Conservation (phyloP, 495 filamentous ascomycete genomes). For the Penicillium alfredii region DNA sequence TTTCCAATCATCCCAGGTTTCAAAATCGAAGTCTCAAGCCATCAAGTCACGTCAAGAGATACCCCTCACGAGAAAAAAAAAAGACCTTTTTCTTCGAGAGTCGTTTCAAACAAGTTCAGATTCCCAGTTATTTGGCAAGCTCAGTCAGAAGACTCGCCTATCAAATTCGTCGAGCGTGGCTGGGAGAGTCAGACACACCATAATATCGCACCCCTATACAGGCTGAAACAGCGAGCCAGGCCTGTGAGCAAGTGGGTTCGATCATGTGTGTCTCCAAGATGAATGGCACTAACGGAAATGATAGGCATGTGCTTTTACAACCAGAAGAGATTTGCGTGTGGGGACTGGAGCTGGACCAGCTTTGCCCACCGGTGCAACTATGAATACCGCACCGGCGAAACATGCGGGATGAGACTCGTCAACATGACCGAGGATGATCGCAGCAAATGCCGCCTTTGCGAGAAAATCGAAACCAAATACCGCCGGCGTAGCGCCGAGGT, state of each 20-base stretch:
- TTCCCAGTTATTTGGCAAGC: conserved; percentile 15
- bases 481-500: conserved; percentile 69
- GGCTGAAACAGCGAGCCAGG: conserved; percentile 35
- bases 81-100: conserved; percentile 14
- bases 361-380: conserved; percentile 92
- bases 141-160: conserved; percentile 32
- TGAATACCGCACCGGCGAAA: conserved; percentile 97
- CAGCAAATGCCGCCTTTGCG: conserved; percentile 74
- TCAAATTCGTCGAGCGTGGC: conserved; percentile 29
- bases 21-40: conserved; percentile 22
- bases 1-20: conserved; percentile 34
- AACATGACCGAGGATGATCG: conserved; percentile 55
- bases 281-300: conserved; percentile 28
- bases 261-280: conserved; percentile 13
- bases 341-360: conserved; percentile 93
- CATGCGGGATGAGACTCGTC: conserved; percentile 92
- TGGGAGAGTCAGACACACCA: conserved; percentile 18
- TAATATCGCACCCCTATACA: conserved; percentile 24
- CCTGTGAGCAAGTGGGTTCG: conserved; percentile 32
- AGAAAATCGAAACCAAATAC: conserved; percentile 83
- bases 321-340: conserved; percentile 57
- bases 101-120: conserved; percentile 28
- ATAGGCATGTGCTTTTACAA: conserved; percentile 56
- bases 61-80: conserved; percentile 18
- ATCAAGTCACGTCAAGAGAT: conserved; percentile 20